These are phyloP conservation scores for Tothia fuscella DNA, from an alignment of 2,329 filamentous ascomycete species.

Conservation along the genomic window DNA sequence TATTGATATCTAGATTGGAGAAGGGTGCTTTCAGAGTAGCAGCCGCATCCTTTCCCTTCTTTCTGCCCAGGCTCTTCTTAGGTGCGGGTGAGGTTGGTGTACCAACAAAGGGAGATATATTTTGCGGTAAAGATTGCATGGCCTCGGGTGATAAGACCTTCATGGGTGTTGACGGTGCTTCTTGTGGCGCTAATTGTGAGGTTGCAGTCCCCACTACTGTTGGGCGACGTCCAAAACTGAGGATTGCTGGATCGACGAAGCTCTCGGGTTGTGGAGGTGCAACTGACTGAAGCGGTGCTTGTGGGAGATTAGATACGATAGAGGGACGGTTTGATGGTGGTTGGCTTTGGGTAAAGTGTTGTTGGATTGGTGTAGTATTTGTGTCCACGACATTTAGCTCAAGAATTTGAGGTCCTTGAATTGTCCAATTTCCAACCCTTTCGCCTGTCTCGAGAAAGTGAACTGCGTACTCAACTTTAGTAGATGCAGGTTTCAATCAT, in stretches of 20 bases:
- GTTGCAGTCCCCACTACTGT: slow-evolving; percentile 17
- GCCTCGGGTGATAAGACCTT: not conserved
- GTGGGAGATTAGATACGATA: slow-evolving; percentile 5
- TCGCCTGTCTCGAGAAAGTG: slow-evolving; percentile 44
- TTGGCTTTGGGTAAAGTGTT: slow-evolving; percentile 12
- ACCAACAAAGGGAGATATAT: not conserved
- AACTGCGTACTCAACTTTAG: slow-evolving; percentile 26
- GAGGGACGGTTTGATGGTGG: slow-evolving; percentile 1
- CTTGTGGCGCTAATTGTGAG: slow-evolving; percentile 15
- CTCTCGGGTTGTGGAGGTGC: slow-evolving; percentile 19
- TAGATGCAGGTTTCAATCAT: not conserved
- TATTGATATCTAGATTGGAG: slow-evolving; percentile 28
- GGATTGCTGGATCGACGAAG: slow-evolving; percentile 73
- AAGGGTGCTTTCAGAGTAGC: slow-evolving; percentile 29
- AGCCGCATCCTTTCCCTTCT: slow-evolving; percentile 23
- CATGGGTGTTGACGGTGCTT: slow-evolving; percentile 26
- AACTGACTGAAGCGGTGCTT: not conserved
- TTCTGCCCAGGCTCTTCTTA: slow-evolving; percentile 13
- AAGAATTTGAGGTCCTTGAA: slow-evolving; percentile 46
- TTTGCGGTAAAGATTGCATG: not conserved
- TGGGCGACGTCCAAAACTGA: slow-evolving; percentile 47
- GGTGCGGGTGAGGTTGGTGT: not conserved
- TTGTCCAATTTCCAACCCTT: slow-evolving; percentile 39
- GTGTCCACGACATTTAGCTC: slow-evolving; percentile 43
- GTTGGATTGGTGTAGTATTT: slow-evolving; percentile 15